Evolutionary conservation across 768 basidiomycete species (phyloP).

Genomic region (Pilatotrama ljubarskyi): DNA sequence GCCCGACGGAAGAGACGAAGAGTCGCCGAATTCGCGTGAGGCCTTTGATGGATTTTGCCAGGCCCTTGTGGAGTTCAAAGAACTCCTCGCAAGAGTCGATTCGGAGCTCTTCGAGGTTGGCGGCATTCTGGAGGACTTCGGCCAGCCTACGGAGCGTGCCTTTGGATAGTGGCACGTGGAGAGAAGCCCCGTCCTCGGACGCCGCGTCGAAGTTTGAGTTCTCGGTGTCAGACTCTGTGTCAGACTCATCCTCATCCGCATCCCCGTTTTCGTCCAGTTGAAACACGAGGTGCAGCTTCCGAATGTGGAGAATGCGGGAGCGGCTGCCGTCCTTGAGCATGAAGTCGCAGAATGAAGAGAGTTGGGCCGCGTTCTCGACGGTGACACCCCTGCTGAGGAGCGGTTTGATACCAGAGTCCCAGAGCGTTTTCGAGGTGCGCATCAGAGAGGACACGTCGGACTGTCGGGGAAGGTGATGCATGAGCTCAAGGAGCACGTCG

Average conservation of each 20-base stretch:
- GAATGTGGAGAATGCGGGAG: neutral
- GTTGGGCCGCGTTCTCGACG: neutral
- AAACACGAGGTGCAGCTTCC: neutral
- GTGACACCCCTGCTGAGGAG: neutral
- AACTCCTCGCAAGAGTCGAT: conserved; percentile 11
- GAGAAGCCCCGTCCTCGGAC: too few species aligned
- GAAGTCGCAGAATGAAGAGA: neutral
- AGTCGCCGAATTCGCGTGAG: neutral
- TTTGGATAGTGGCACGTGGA: neutral
- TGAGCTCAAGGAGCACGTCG: neutral
- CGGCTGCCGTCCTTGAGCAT: neutral
- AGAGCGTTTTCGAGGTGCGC: neutral
- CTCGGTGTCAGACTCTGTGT: neutral
- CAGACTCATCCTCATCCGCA: too few species aligned
- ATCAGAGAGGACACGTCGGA: neutral
- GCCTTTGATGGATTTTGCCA: neutral
- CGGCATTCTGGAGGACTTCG: neutral
- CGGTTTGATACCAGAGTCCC: neutral
- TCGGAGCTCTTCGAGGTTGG: neutral
- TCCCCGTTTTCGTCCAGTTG: neutral
- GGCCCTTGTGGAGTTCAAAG: neutral
- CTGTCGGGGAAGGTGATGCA: neutral
- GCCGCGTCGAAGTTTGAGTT: too few species aligned
- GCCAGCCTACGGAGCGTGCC: neutral
- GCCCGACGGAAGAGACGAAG: neutral